Evolutionary conservation across 495 filamentous ascomycete genomes (phyloP).

Genomic region (Neurospora sp.): DNA sequence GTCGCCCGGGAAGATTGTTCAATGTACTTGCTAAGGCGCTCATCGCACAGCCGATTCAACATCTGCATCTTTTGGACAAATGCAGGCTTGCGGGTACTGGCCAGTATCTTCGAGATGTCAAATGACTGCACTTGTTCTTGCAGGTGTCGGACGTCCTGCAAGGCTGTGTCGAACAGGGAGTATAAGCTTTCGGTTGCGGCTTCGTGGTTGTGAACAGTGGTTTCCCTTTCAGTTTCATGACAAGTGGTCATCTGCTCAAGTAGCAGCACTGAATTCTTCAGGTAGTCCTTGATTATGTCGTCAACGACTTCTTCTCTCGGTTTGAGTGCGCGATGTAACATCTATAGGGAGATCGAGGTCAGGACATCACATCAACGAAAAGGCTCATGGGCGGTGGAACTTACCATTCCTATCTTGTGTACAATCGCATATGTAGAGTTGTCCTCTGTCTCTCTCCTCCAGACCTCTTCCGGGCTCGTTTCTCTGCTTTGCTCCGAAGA

Average conservation of each 20-base stretch:
- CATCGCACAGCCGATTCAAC: not conserved
- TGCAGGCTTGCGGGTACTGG: not conserved
- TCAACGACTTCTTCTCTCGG: conserved; percentile 10
- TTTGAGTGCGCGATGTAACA: conserved; percentile 14
- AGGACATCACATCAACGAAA: not conserved
- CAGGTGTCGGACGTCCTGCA: not conserved
- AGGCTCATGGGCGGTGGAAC: not conserved
- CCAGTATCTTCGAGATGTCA: not conserved
- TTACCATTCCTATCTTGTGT: conserved; percentile 9
- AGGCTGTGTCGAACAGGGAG: not conserved
- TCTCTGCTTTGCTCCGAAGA: not conserved
- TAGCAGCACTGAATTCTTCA: conserved; percentile 5
- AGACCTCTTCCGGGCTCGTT: not conserved
- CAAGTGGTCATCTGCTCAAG: conserved; percentile 8
- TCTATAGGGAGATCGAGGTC: not conserved
- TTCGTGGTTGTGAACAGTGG: not conserved
- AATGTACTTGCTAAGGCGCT: not conserved
- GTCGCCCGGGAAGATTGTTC: not conserved
- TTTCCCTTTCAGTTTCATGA: not conserved
- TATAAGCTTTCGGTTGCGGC: not conserved
- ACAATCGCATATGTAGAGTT: conserved; percentile 6
- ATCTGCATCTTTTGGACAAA: not conserved
- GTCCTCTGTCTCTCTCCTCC: conserved; percentile 7
- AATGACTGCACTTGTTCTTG: not conserved
- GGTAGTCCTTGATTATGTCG: conserved; percentile 14